phyloP scores from a whole-genome alignment of 2,329 filamentous ascomycete species.

The Fonsecaea erecta region DNA sequence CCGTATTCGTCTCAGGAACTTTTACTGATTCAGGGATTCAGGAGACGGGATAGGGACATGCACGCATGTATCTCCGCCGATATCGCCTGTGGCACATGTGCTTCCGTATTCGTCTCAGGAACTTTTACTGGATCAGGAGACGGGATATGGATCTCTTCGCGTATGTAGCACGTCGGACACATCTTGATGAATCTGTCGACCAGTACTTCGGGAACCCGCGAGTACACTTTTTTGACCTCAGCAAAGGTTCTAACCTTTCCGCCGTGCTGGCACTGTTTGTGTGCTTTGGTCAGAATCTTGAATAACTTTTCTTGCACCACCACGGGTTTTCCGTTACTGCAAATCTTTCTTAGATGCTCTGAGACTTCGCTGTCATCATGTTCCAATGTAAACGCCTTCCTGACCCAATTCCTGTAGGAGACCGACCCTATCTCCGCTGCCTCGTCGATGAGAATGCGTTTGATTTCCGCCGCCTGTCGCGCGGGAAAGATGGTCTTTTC shows the following conservation, averaged over 20 bases:
- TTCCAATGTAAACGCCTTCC: slow-evolving; percentile 58
- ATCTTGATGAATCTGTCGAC: slow-evolving; percentile 58
- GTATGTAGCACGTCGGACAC: slow-evolving; percentile 55
- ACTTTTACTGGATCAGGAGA: slow-evolving; percentile 29
- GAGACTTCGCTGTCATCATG: slow-evolving; percentile 45
- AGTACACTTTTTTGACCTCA: slow-evolving; percentile 55
- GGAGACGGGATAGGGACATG: slow-evolving; percentile 30
- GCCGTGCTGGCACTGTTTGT: slow-evolving; percentile 57
- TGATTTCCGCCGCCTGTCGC: slow-evolving; percentile 54
- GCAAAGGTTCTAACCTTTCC: slow-evolving; percentile 59
- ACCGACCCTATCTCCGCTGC: slow-evolving; percentile 57
- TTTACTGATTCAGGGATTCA: slow-evolving; percentile 28
- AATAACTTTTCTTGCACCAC: slow-evolving; percentile 58
- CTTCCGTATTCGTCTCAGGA: slow-evolving; percentile 22
- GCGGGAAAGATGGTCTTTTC: slow-evolving; percentile 58
- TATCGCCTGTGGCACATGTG: slow-evolving; percentile 17
- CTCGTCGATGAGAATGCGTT: slow-evolving; percentile 52
- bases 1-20: slow-evolving; percentile 24
- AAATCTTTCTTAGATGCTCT: slow-evolving; percentile 49
- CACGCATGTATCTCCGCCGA: slow-evolving; percentile 7
- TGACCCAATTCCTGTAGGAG: slow-evolving; percentile 47
- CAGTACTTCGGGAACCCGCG: slow-evolving; percentile 58
- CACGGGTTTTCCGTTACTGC: slow-evolving; percentile 58
- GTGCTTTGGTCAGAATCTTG: slow-evolving; percentile 56
- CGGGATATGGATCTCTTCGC: slow-evolving; percentile 42